These are phyloP conservation scores for Wickerhamomyces sp. DNA, from an alignment of 1,139 yeast genomes.

Conservation along the genomic window DNA sequence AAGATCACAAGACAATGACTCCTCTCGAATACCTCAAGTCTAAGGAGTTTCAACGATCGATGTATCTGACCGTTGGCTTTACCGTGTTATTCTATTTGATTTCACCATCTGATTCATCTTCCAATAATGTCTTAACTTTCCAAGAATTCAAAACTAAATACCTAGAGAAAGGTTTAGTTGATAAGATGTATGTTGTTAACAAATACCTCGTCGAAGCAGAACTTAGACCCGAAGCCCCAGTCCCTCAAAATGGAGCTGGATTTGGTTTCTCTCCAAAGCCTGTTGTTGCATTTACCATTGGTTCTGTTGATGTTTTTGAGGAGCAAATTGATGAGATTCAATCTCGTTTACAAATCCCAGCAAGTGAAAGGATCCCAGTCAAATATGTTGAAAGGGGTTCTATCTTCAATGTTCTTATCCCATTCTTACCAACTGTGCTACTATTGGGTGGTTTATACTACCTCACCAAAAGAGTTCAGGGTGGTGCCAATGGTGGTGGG, in stretches of 20 bases:
- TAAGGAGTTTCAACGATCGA: slow-evolving; percentile 33
- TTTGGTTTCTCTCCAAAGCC: slow-evolving; percentile 23
- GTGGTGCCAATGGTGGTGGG: slow-evolving; percentile 50
- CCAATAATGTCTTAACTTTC: slow-evolving; percentile 59
- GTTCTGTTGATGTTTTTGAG: slow-evolving; percentile 90
- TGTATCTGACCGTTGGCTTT: slow-evolving; percentile 34
- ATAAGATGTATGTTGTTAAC: slow-evolving; percentile 70
- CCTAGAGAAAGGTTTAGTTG: slow-evolving; percentile 79
- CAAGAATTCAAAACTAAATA: slow-evolving; percentile 86
- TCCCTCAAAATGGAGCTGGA: neutral
- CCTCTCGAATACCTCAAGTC: slow-evolving; percentile 32
- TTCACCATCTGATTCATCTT: slow-evolving; percentile 27
- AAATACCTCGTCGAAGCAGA: slow-evolving; percentile 76
- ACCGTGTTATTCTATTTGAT: slow-evolving; percentile 31
- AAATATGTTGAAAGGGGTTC: slow-evolving; percentile 69
- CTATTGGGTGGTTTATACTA: slow-evolving; percentile 83
- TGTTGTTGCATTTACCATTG: slow-evolving; percentile 66
- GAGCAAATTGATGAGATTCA: slow-evolving; percentile 74
- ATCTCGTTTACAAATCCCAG: slow-evolving; percentile 57
- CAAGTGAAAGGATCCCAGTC: slow-evolving; percentile 75
- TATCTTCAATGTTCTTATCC: slow-evolving; percentile 54
- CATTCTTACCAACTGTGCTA: slow-evolving; percentile 79
- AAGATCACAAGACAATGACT: slow-evolving; percentile 25
- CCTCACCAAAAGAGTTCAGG: slow-evolving; percentile 49
- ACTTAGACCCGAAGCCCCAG: slow-evolving; percentile 49